phyloP scores from a whole-genome alignment of 1,139 yeast species.

The Arxiozyma bovina region DNA sequence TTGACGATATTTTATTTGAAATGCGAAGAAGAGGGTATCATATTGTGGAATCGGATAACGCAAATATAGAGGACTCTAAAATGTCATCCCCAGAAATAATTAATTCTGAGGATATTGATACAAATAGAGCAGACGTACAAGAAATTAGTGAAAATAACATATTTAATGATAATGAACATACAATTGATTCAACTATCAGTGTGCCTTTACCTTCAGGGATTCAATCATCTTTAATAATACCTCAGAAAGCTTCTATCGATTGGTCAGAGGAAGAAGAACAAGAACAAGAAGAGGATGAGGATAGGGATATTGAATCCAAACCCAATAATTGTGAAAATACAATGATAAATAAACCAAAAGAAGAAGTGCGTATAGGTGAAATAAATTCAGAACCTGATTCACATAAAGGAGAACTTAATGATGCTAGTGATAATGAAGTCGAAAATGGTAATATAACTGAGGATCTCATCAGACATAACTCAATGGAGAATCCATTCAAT shows the following conservation, averaged over 20 bases:
- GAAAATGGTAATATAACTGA: not conserved
- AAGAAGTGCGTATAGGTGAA: too few relatives aligned
- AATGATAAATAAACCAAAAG: not conserved
- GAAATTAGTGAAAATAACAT: not conserved
- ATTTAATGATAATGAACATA: not conserved
- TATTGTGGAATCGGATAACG: not conserved
- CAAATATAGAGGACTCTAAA: not conserved
- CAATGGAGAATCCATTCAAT: not conserved
- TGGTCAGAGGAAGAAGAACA: constrained; percentile 72
- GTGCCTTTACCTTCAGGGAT: constrained; percentile 43
- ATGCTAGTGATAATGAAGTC: not conserved
- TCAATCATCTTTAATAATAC: constrained; percentile 40
- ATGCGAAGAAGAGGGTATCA: constrained; percentile 68
- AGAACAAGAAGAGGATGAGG: not conserved
- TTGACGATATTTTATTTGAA: constrained; percentile 80
- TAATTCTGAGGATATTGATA: not conserved
- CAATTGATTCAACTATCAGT: not conserved
- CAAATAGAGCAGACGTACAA: not conserved
- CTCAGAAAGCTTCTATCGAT: constrained; percentile 66
- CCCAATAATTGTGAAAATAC: not conserved
- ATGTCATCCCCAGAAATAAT: not conserved
- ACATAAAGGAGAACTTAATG: not conserved
- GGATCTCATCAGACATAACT: not conserved
- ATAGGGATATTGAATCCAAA: not conserved
- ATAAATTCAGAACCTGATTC: too few relatives aligned